A percentile compares a stretch with the other conserved stretches of the same genome.
Evolutionary conservation across 2,329 filamentous ascomycete genomes (phyloP).

Genomic region (Microascus cirrosus): DNA sequence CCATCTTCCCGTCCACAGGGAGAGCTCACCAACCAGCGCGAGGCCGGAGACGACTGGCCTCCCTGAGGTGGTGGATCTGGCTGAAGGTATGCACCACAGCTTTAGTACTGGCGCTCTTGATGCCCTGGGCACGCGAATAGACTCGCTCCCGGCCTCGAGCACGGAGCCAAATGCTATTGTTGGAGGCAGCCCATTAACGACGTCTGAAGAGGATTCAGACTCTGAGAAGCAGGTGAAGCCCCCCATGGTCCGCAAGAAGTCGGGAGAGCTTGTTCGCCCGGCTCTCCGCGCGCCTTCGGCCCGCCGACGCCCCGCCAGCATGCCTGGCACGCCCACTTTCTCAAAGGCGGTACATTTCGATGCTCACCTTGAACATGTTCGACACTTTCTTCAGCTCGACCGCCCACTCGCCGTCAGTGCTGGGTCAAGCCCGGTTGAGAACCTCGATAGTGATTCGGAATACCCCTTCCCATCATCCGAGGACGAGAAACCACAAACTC

Average conservation of each 20-base stretch:
- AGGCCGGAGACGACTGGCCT: slow-evolving; percentile 13
- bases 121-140: slow-evolving; percentile 18
- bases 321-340: slow-evolving; percentile 94
- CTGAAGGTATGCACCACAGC: slow-evolving; percentile 30
- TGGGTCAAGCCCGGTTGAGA: slow-evolving; percentile 81
- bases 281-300: slow-evolving; percentile 68
- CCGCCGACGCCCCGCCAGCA: slow-evolving; percentile 76
- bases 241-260: slow-evolving; percentile 96
- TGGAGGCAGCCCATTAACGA: slow-evolving; percentile 34
- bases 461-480: slow-evolving; percentile 59
- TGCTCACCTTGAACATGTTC: slow-evolving; percentile 87
- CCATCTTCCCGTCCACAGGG: slow-evolving; percentile 58
- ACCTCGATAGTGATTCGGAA: slow-evolving; percentile 75
- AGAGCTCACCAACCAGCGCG: slow-evolving; percentile 38
- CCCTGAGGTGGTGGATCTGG: slow-evolving; percentile 6
- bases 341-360: slow-evolving; percentile 98
- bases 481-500: slow-evolving; percentile 8
- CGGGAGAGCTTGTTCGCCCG: slow-evolving; percentile 87
- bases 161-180: slow-evolving; percentile 42
- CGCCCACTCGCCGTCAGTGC: slow-evolving; percentile 93
- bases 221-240: slow-evolving; percentile 56
- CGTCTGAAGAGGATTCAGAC: slow-evolving; percentile 53
- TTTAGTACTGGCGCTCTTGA: slow-evolving; percentile 35
- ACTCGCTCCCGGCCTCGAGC: slow-evolving; percentile 37
- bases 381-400: slow-evolving; percentile 91